Evolutionary conservation across 2,329 filamentous ascomycete genomes (phyloP).

Genomic region (Aspergillus proliferans): DNA sequence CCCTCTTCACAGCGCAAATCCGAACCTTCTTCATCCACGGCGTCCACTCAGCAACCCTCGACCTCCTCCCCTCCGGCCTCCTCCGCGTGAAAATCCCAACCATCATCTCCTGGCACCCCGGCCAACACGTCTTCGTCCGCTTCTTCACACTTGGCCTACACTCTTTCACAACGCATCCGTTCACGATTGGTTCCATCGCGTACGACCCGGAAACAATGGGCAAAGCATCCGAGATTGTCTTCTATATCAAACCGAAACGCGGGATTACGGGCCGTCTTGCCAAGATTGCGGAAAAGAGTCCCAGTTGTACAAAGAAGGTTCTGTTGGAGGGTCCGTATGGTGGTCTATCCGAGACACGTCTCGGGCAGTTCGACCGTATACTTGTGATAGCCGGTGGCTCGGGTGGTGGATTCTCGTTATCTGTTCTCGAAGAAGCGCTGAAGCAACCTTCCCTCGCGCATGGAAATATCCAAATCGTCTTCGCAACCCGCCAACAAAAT

Average conservation of each 20-base stretch:
- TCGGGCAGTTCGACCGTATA: slow-evolving; percentile 36
- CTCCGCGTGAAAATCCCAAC: slow-evolving; percentile 42
- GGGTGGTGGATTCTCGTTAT: slow-evolving; percentile 49
- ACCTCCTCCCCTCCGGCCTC: slow-evolving; percentile 35
- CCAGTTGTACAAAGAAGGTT: slow-evolving; percentile 38
- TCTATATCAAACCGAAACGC: slow-evolving; percentile 47
- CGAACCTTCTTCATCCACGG: slow-evolving; percentile 48
- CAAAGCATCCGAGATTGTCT: slow-evolving; percentile 40
- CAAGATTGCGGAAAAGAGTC: slow-evolving; percentile 30
- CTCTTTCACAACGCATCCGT: slow-evolving; percentile 46
- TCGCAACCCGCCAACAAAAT: slow-evolving; percentile 5
- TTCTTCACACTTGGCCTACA: slow-evolving; percentile 41
- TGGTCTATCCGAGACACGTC: slow-evolving; percentile 35
- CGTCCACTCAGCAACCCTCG: slow-evolving; percentile 40
- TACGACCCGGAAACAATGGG: slow-evolving; percentile 8
- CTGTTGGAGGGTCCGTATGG: slow-evolving; percentile 57
- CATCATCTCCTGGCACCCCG: slow-evolving; percentile 43
- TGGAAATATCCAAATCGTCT: slow-evolving; percentile 8
- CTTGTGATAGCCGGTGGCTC: slow-evolving; percentile 53
- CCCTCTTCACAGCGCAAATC: slow-evolving; percentile 41
- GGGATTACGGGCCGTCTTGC: slow-evolving; percentile 48
- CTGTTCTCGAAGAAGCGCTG: slow-evolving; percentile 41
- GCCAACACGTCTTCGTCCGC: slow-evolving; percentile 52
- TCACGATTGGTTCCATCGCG: slow-evolving; percentile 50
- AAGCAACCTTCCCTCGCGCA: not conserved